phyloP scores from a whole-genome alignment of 352 stramenopile genomes.

The Thalassiosira ordinaria region DNA sequence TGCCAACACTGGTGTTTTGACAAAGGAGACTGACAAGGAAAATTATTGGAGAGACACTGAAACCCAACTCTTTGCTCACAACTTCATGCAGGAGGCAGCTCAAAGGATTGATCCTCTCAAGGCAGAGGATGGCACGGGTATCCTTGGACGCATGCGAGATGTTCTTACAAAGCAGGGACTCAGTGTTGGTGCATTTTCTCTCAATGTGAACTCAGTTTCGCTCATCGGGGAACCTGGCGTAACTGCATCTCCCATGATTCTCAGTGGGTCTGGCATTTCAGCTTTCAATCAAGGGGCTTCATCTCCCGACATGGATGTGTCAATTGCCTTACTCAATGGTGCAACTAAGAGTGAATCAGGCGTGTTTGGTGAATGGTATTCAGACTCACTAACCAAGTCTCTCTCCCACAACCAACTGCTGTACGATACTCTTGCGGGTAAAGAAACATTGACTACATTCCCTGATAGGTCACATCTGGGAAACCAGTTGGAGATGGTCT shows the following conservation, averaged over 20 bases:
- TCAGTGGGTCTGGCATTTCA: slow-evolving; percentile 46
- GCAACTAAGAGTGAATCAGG: slow-evolving; percentile 43
- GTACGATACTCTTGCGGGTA: slow-evolving; percentile 48
- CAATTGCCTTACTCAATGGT: slow-evolving; percentile 52
- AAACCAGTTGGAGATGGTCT: slow-evolving; percentile 66
- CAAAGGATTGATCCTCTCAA: slow-evolving; percentile 69
- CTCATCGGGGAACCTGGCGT: slow-evolving; percentile 51
- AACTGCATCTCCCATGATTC: slow-evolving; percentile 46
- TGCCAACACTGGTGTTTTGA: slow-evolving; percentile 79
- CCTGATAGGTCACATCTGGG: slow-evolving; percentile 51
- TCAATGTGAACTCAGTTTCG: slow-evolving; percentile 50
- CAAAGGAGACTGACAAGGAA: slow-evolving; percentile 62
- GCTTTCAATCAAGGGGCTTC: slow-evolving; percentile 53
- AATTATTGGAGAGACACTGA: slow-evolving; percentile 64
- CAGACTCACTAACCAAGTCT: slow-evolving; percentile 45
- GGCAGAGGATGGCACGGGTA: slow-evolving; percentile 59
- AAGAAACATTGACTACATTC: slow-evolving; percentile 42
- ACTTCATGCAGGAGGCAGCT: slow-evolving; percentile 57
- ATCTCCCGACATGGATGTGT: slow-evolving; percentile 33
- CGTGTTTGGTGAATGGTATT: slow-evolving; percentile 60
- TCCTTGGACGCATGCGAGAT: slow-evolving; percentile 81
- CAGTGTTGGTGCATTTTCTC: slow-evolving; percentile 53
- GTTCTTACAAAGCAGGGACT: slow-evolving; percentile 56
- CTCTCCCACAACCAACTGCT: slow-evolving; percentile 54
- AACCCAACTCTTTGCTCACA: slow-evolving; percentile 79